These are phyloP conservation scores for Metschnikowia kofuensis DNA, from an alignment of 805 yeast genomes.

Conservation along the genomic window DNA sequence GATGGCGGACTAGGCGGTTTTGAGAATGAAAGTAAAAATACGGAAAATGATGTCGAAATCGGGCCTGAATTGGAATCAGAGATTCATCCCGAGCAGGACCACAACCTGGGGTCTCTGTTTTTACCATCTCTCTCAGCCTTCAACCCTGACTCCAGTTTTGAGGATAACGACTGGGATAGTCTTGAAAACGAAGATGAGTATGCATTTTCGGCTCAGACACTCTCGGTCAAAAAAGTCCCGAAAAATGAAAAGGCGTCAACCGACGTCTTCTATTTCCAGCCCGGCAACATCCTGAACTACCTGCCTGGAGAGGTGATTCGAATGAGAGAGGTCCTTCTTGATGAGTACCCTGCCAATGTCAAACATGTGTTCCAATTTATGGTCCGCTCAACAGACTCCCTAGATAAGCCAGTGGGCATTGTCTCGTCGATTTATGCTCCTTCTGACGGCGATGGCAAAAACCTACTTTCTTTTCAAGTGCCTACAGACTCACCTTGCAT, in stretches of 20 bases:
- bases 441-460: slow-evolving; percentile 18
- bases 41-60: no score
- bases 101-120: no score
- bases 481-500: slow-evolving; percentile 21
- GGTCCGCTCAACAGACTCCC: slow-evolving; percentile 22
- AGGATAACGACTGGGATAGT: background rate
- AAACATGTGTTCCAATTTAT: slow-evolving; percentile 20
- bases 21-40: background rate
- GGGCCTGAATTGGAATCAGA: no score
- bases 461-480: slow-evolving; percentile 20
- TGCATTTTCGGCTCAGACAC: background rate
- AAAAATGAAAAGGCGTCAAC: slow-evolving; percentile 7
- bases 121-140: no score
- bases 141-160: no score
- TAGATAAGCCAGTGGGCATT: slow-evolving; percentile 21
- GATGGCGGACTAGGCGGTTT: background rate
- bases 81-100: slow-evolving; percentile 3
- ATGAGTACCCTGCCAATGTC: slow-evolving; percentile 7
- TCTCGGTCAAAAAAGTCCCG: slow-evolving; percentile 1
- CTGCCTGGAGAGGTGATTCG: slow-evolving; percentile 9
- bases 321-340: slow-evolving; percentile 4
- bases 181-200: slow-evolving; percentile 3
- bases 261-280: slow-evolving; percentile 11
- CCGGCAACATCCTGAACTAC: slow-evolving; percentile 4
- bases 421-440: slow-evolving; percentile 23